Evolutionary conservation across 148 eudicot genomes (phyloP), one percentile per base, ranked within the genome.

Genomic region (Cornus florida): DNA sequence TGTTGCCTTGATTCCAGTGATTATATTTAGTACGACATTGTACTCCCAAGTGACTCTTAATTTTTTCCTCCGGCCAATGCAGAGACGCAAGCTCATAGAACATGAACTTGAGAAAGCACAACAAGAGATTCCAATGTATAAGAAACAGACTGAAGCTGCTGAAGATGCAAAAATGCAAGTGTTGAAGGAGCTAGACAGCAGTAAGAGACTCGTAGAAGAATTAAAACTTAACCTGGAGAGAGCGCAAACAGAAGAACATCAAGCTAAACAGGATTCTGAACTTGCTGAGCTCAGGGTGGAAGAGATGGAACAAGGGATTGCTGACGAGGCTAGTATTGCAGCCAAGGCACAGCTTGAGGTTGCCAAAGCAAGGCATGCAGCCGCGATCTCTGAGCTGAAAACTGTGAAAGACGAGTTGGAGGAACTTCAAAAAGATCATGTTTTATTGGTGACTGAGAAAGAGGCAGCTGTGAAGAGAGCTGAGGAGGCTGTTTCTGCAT

Each of bases 281-380:
- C 97, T 95, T 16, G 99, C 97, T 20, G 88, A 86, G 75, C 93
- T 95, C 65, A 86, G 99, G 82, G 93, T 90, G 4, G 93, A 90
- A 86, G 99, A 95, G 87, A 87, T 95, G 91, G 97, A 93, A 82
- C 93, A 92, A 89, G 99, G 99, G 39, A 93, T 95, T 68, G 91
- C 92, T 33, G 91, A 93, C 13, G 98, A 95, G 41, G 87, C 93
- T 50, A 95, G 99, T 69, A 86, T 93, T 78, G 99, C 99, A 0
- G 97, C 98, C 75, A 93, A 90, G 88, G 89, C 94, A 38, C 99
- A 95, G 82, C 88, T 95, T 32, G 98, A 95, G 85, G 98, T 95
- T 35, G 97, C 98, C 60, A 87, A 80, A 78, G 88, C 97, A 8
- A 81, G 99, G 57, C 93, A 92, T 70, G 77, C 76, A 31, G 87